Percentiles rank a stretch among this genome's conserved stretches.
Conservation (phyloP, 2,329 filamentous ascomycete genomes). For the Eutypella sp. region DNA sequence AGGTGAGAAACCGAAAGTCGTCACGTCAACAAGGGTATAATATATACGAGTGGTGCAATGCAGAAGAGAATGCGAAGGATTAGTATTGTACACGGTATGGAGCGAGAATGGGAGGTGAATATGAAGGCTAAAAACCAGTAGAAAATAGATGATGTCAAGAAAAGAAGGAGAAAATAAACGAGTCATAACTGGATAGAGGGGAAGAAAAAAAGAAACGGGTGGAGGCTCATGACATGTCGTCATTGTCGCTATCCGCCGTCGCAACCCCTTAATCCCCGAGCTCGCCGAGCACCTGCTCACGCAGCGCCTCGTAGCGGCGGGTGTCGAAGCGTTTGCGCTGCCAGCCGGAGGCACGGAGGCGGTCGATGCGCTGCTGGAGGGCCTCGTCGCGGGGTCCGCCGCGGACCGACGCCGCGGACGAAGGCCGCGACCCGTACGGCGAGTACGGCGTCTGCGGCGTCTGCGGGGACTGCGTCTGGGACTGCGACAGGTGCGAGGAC, state of each 20-base stretch:
- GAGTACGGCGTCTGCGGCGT: not conserved
- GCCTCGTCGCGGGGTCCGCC: constrained; percentile 17
- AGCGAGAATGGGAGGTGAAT: too few species aligned
- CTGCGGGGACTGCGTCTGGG: too few species aligned
- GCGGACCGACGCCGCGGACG: not conserved
- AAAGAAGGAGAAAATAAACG: not conserved
- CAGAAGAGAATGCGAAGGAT: not conserved
- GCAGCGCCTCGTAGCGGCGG: constrained; percentile 46
- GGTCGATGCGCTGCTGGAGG: constrained; percentile 48
- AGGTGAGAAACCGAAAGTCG: too few species aligned
- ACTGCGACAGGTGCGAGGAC: too few species aligned
- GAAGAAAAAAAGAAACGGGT: too few species aligned
- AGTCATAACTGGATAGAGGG: not conserved
- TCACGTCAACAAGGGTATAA: too few species aligned
- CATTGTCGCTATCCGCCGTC: too few species aligned
- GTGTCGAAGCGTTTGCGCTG: constrained; percentile 50
- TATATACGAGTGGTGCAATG: not conserved
- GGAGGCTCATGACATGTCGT: too few species aligned
- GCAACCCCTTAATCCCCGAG: constrained; percentile 29
- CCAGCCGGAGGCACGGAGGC: constrained; percentile 51
- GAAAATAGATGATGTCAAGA: not conserved
- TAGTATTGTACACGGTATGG: too few species aligned
- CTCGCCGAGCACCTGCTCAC: constrained; percentile 48
- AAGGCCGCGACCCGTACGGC: not conserved
- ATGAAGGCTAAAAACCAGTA: not conserved